Evolutionary conservation across 2,329 filamentous ascomycete genomes (phyloP).

Genomic region (Leptographium wingfieldii): DNA sequence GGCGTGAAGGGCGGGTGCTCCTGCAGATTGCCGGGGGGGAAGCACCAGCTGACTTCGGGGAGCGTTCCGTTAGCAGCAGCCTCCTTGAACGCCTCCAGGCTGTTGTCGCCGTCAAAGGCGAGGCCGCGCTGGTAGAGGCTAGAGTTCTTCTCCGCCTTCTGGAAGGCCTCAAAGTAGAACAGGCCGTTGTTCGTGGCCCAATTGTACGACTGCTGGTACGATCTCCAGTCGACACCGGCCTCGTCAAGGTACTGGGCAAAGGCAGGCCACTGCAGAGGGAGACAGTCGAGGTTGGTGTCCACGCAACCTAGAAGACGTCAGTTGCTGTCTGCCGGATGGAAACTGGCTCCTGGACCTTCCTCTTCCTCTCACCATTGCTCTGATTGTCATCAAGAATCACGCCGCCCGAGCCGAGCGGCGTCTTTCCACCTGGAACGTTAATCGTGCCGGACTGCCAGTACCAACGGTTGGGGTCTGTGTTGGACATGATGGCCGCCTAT

Average conservation of each 20-base stretch:
- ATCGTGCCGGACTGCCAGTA: conserved; percentile 27
- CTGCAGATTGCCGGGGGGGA: conserved; percentile 37
- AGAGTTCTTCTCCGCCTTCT: conserved; percentile 27
- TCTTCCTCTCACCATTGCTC: conserved; percentile 22
- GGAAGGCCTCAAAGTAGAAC: conserved; percentile 40
- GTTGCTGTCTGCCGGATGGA: conserved; percentile 2
- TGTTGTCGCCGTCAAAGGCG: conserved; percentile 24
- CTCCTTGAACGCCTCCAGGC: conserved; percentile 35
- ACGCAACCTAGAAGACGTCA: conserved; percentile 23
- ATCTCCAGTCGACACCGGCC: conserved; percentile 35
- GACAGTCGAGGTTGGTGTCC: conserved; percentile 31
- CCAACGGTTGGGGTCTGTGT: conserved; percentile 37
- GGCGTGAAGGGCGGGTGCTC: conserved; percentile 41
- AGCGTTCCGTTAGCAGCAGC: conserved; percentile 37
- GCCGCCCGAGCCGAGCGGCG: conserved; percentile 21
- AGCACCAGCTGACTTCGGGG: conserved; percentile 37
- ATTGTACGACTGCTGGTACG: conserved; percentile 32
- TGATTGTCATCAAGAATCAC: conserved; percentile 36
- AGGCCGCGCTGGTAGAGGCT: conserved; percentile 32
- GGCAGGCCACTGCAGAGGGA: conserved; percentile 41
- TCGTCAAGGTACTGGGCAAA: conserved; percentile 35
- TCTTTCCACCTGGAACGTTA: conserved; percentile 32
- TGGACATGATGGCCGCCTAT: conserved; percentile 31
- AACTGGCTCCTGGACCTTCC: no score
- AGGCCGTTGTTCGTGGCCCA: conserved; percentile 43